Evolutionary conservation across 2,329 filamentous ascomycete species (phyloP).

Genomic region (Penicillium sp.): DNA sequence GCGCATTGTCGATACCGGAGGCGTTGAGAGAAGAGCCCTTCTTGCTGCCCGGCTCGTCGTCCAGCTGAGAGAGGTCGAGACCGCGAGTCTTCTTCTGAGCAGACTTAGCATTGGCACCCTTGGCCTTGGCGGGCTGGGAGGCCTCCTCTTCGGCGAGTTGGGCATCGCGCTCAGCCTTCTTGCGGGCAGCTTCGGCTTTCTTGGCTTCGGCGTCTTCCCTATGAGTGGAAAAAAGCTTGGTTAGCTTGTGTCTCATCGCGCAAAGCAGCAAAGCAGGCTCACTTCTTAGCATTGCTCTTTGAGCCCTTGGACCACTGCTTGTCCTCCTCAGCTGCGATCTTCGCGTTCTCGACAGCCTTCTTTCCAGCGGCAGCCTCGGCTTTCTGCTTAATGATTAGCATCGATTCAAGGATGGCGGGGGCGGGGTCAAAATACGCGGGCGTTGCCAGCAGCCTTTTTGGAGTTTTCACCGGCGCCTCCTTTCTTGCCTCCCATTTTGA

Average conservation of each 20-base stretch:
- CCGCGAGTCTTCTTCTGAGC: constrained; percentile 60
- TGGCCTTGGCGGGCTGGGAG: constrained; percentile 59
- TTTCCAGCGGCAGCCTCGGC: constrained; percentile 82
- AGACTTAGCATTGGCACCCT: constrained; percentile 54
- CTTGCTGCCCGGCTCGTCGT: constrained; percentile 52
- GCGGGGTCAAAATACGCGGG: constrained; percentile 45
- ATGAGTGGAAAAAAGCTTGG: constrained; percentile 3
- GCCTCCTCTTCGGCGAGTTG: constrained; percentile 80
- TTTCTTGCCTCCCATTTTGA: constrained; percentile 70
- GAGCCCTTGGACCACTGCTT: constrained; percentile 80
- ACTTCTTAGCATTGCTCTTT: constrained; percentile 88
- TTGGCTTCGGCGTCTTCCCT: constrained; percentile 84
- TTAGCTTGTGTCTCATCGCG: neutral
- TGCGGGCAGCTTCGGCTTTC: constrained; percentile 75
- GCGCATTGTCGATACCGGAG: constrained; percentile 85
- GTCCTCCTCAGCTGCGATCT: constrained; percentile 66
- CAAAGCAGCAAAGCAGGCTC: constrained; percentile 10
- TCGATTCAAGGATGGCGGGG: constrained; percentile 21
- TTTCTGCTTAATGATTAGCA: constrained; percentile 59
- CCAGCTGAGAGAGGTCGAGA: constrained; percentile 73
- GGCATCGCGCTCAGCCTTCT: constrained; percentile 90
- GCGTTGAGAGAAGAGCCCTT: constrained; percentile 68
- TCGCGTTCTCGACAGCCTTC: constrained; percentile 66
- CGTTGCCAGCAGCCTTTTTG: constrained; percentile 88
- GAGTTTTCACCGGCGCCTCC: constrained; percentile 63